Conservation (phyloP, 192 early-diverging fungal species). For the Entophlyctis luteolus region DNA sequence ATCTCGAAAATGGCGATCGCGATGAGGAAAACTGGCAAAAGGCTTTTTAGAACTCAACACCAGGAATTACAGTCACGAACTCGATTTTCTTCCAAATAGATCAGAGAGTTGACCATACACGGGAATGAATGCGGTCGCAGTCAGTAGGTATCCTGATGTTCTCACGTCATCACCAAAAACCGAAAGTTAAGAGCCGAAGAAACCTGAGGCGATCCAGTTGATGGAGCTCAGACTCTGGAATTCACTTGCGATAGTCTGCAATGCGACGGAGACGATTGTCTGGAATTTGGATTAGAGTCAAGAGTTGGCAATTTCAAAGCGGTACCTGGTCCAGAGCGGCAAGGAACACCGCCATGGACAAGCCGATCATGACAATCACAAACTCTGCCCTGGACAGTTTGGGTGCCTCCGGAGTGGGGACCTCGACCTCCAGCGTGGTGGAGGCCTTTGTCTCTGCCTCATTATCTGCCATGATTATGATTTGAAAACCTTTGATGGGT, state of each 20-base stretch:
- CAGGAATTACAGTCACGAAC: no score
- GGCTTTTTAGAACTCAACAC: no score
- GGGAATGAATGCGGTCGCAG: conserved; percentile 65
- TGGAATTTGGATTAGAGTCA: background rate
- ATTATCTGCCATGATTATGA: no score
- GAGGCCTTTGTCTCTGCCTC: no score
- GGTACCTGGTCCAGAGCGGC: conserved; percentile 34
- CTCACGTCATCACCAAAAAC: no score
- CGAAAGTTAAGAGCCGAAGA: no score
- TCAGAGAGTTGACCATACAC: conserved; percentile 81
- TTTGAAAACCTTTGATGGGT: no score
- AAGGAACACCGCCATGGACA: conserved; percentile 38
- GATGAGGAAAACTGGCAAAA: conserved; percentile 57
- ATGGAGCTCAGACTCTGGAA: conserved; percentile 14
- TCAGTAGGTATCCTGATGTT: conserved; percentile 14
- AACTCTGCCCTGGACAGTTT: no score
- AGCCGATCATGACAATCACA: conserved; percentile 22
- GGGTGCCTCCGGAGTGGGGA: no score
- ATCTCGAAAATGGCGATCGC: conserved; percentile 71
- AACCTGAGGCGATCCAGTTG: conserved; percentile 25
- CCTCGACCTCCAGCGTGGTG: no score
- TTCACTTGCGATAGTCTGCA: conserved; percentile 27
- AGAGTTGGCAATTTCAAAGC: background rate
- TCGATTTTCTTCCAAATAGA: conserved; percentile 80
- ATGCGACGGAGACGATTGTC: conserved; percentile 39